Conservation (phyloP, 306 rosid genomes). For the Arachis hypogaea region DNA sequence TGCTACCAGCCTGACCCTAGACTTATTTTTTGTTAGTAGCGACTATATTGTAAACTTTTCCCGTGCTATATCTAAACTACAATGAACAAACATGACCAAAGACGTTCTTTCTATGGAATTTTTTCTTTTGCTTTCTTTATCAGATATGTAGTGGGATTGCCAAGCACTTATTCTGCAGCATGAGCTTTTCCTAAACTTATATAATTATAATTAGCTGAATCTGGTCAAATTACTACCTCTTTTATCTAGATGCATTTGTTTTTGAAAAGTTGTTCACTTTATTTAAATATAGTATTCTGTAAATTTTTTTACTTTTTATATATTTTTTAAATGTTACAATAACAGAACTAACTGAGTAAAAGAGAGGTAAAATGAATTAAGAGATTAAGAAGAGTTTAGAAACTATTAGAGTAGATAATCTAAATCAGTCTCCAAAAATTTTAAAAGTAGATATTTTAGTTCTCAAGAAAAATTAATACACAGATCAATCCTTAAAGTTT, state of each 20-base stretch:
- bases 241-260: not conserved
- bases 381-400: no score
- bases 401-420: no score
- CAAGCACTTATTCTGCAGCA: not conserved
- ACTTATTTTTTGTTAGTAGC: not conserved
- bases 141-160: constrained; percentile 10
- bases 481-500: no score
- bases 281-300: not conserved
- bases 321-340: not conserved
- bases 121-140: constrained; percentile 10
- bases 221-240: not conserved
- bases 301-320: not conserved
- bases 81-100: not conserved
- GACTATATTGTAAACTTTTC: not conserved
- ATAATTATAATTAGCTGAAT: not conserved
- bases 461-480: no score
- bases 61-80: not conserved
- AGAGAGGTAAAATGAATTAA: no score
- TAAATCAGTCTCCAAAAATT: no score
- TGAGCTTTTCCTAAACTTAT: not conserved
- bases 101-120: constrained; percentile 22
- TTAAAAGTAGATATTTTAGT: no score
- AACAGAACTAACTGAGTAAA: no score
- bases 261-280: not conserved
- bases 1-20: not conserved